Base-by-base conservation (phyloP, 1,139 yeast genomes). In the Scheffersomyces insectosa region DNA sequence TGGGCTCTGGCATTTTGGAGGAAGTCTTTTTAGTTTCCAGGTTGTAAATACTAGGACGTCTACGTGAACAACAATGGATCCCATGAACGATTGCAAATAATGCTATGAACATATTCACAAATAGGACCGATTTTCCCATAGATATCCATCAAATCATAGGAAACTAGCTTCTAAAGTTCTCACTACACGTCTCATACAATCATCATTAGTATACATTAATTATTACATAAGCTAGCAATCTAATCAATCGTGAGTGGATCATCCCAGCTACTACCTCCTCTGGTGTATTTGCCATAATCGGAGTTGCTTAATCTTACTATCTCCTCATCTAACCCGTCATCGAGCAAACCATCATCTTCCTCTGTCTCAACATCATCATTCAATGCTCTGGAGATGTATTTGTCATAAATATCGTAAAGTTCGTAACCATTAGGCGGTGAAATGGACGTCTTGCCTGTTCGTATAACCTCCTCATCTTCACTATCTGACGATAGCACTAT, bases 241-340 rank as follows among this genome's bases (percentile, higher is more conserved):
- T 48, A 65, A 45, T 66, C 71, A 33, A 66, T 45, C 2, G 63
- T 62, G 29, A 65, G 54, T 4, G 77, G 77, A 45, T 70, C 72
- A 30, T 65, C 70, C 74, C 74, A 70, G 42, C 70, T 67, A 1
- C 75, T 75, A 1, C 57, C 48, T 14, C 71, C 72, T 20, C 42
- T 39, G 20, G 42, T 40, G 14, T 30, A 27, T 43, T 43, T 4
- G 39, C 30, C 44, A 23, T 35, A 41, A 25, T 37, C 38, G 9
- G 35, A 33, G 20, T 10, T 25, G 29, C 45, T 28, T 42, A 23
- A 30, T 28, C 20, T 20, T 42, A 49, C 40, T 41, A 52, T 29
- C 27, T 53, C 56, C 4, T 57, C 62, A 38, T 58, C 64, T 29
- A 61, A 45, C 6, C 62, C 64, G 42, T 60, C 65, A 34, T 62